A percentile compares a stretch with the other conserved stretches of the same genome.
Conservation (phyloP, 2,329 filamentous ascomycete species). For the Aspergillus hiratsukae region DNA sequence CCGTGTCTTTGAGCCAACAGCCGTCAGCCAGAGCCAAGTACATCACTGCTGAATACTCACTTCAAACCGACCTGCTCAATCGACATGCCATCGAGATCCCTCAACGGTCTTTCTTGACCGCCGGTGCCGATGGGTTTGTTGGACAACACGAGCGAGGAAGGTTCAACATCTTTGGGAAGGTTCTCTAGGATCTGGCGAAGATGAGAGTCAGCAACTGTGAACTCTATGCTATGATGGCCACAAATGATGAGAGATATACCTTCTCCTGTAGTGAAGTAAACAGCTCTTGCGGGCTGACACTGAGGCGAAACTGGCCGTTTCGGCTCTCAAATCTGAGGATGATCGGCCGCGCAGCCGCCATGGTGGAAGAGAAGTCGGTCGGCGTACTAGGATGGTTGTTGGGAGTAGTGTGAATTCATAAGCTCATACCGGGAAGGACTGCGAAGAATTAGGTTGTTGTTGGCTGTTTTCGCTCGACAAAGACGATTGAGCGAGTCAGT, state of each 20-base stretch:
- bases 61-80: constrained; percentile 55
- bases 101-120: constrained; percentile 52
- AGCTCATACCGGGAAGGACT: not conserved
- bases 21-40: constrained; percentile 10
- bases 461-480: not conserved
- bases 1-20: constrained; percentile 61
- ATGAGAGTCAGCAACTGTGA: constrained; percentile 7
- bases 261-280: constrained; percentile 57
- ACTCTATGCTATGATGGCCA: not conserved
- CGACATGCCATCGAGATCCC: constrained; percentile 50
- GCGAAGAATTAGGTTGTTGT: not conserved
- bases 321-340: constrained; percentile 83
- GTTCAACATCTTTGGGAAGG: constrained; percentile 53
- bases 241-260: constrained; percentile 22
- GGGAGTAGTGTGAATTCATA: not conserved
- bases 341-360: constrained; percentile 54
- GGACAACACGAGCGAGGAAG: constrained; percentile 54
- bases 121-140: constrained; percentile 55
- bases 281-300: constrained; percentile 66
- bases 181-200: constrained; percentile 51
- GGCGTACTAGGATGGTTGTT: not conserved
- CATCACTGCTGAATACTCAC: constrained; percentile 33
- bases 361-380: not conserved
- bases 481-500: not conserved
- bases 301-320: constrained; percentile 87